Evolutionary conservation across 345 rosid genomes (phyloP), one percentile per base, ranked within the genome.

Genomic region (Eucalyptus pauciflora): DNA sequence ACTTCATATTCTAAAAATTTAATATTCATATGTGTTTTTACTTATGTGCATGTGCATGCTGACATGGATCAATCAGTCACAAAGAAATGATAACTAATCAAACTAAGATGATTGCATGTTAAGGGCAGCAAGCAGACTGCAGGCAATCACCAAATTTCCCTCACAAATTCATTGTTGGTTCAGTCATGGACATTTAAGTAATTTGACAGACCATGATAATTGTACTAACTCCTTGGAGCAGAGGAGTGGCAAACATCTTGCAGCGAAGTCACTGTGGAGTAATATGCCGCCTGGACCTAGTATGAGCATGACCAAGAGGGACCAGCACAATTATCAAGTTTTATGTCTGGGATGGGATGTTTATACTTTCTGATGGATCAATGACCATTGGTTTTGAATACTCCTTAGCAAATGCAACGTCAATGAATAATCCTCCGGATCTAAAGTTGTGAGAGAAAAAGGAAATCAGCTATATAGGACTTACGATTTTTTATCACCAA

Each of bases 401-500:
- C 85, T 76, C 69, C 87, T 31, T 50, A 22, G 49, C n/a, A 37
- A 86, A 54, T 86, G 48, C 48, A 86, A 86, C 8, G 7, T 54
- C 46, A 45, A 1, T 20, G 46, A 25, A 86, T 54, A 22, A 50
- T 52, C 50, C 29, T 43, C 69, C 0, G 7, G n/a, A 51, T 54
- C 87, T 54, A 54, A 7, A 51, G 50, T 76, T 76, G 67, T 22
- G 25, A 86, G 27, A 86, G 15, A 52, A 54, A 24, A 89, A 29
- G 31, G 37, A 62, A 54, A 67, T 45, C 81, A 50, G 88, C 64
- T 17, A 69, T 37, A 43, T 18, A 45, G 5, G 29, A 89, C 94
- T 90, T 88, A 93, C 95, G 93, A 91, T 92, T 92, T 93, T 86
- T 89, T 89, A 88, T 92, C 93, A 15, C 95, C 93, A 46, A 98